phyloP scores from a whole-genome alignment of 345 rosid species.

The Euphorbia lathyris region DNA sequence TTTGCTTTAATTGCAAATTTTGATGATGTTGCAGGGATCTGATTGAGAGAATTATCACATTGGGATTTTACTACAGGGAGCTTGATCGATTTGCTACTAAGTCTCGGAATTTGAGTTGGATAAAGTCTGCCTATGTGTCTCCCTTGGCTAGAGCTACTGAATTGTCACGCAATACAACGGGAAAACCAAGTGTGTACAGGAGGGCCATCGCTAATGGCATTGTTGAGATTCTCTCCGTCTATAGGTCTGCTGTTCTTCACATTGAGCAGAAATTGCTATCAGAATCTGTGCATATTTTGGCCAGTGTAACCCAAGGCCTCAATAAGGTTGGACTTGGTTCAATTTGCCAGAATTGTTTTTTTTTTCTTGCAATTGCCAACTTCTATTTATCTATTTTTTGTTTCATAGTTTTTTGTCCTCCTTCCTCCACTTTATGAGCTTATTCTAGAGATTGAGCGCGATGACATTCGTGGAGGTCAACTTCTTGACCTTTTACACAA shows the following conservation, averaged over 20 bases:
- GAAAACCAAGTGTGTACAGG: slow-evolving; percentile 62
- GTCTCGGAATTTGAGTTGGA: slow-evolving; percentile 84
- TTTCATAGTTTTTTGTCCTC: slow-evolving; percentile 70
- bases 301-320: slow-evolving; percentile 83
- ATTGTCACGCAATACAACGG: slow-evolving; percentile 32
- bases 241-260: slow-evolving; percentile 85
- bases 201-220: slow-evolving; percentile 95
- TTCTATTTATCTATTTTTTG: not conserved
- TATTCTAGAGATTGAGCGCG: slow-evolving; percentile 83
- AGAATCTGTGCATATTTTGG: slow-evolving; percentile 72
- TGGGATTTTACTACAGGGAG: slow-evolving; percentile 91
- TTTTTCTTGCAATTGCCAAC: not conserved
- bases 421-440: slow-evolving; percentile 89
- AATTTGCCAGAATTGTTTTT: not conserved
- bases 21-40: slow-evolving; percentile 53
- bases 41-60: slow-evolving; percentile 71
- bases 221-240: slow-evolving; percentile 77
- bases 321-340: slow-evolving; percentile 54
- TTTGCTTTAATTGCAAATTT: not conserved
- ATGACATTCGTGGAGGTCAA: slow-evolving; percentile 85
- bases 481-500: slow-evolving; percentile 82
- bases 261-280: slow-evolving; percentile 85
- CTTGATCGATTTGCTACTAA: slow-evolving; percentile 75
- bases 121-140: slow-evolving; percentile 50
- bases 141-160: slow-evolving; percentile 51